Conservation (phyloP, 805 yeast genomes). For the Sugiyamaella boreocaroliniensis region DNA sequence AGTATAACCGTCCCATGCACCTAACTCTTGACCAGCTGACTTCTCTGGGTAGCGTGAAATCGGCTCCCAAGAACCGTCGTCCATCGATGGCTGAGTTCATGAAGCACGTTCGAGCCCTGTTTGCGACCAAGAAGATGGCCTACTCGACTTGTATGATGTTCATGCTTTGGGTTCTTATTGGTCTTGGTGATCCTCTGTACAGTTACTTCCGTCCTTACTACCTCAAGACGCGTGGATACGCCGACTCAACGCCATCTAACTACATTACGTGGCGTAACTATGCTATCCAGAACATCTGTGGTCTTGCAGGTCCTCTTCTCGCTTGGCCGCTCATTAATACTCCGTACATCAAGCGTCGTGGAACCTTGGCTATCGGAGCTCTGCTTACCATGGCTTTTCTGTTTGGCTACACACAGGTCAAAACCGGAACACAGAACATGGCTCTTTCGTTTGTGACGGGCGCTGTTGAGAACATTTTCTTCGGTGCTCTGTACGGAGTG, state of each 20-base stretch:
- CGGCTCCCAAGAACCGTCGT: slow-evolving; percentile 1
- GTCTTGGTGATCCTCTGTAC: slow-evolving; percentile 51
- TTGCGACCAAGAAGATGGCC: slow-evolving; percentile 40
- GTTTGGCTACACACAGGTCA: slow-evolving; percentile 58
- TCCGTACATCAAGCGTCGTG: slow-evolving; percentile 45
- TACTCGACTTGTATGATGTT: slow-evolving; percentile 39
- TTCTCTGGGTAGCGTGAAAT: slow-evolving; percentile 38
- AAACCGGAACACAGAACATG: slow-evolving; percentile 48
- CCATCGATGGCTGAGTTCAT: slow-evolving; percentile 10
- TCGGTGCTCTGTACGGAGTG: slow-evolving; percentile 43
- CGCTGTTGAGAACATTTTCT: slow-evolving; percentile 24
- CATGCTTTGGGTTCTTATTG: slow-evolving; percentile 51
- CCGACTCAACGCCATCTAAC: slow-evolving; percentile 22
- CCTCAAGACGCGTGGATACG: slow-evolving; percentile 44
- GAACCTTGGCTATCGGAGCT: slow-evolving; percentile 48
- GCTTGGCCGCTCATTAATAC: slow-evolving; percentile 30
- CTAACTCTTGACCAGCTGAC: slow-evolving; percentile 43
- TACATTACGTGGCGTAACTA: slow-evolving; percentile 24
- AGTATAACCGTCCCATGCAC: slow-evolving; percentile 37
- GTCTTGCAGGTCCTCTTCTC: slow-evolving; percentile 48
- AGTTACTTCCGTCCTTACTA: slow-evolving; percentile 50
- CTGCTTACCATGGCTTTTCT: slow-evolving; percentile 50
- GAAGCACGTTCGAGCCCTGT: slow-evolving; percentile 35
- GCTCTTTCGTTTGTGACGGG: slow-evolving; percentile 34
- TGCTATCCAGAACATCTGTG: slow-evolving; percentile 41